Evolutionary conservation across 2,329 filamentous ascomycete species (phyloP), one percentile per base, ranked within the genome.

Genomic region (Alternaria hordeiaustralica): DNA sequence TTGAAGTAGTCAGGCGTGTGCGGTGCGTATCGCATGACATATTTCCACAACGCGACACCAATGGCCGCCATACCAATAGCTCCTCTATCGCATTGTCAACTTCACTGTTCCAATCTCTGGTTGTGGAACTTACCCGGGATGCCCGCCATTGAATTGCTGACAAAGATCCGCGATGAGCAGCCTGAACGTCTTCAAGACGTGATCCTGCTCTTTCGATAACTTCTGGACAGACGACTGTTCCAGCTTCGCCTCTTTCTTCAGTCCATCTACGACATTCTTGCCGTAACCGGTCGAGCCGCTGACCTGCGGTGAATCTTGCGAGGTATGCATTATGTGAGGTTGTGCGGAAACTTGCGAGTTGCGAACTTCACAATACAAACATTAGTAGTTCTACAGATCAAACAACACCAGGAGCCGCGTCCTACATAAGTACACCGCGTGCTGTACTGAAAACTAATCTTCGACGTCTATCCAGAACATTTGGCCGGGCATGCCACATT

Each of bases 61-160:
- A 90, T 89, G 5, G 86, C 87, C 21, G 87, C 87, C 81, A 89
- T 89, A 41, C 87, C 86, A 74, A 89, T 88, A 18, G 60, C 60
- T n/a, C 60, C 60, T 49, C 60, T 62, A 15, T 15, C 10, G 1
- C 7, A 13, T 23, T 4, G 13, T 62, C 12, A 62, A 49, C 3
- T 30, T 3, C n/a, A 3, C 6, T 13, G 4, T 0, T 10, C 3
- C 26, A 9, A 43, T 10, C 1, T 4, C 6, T 26, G 6, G 5
- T 12, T 6, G 10, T 4, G 43, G 12, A 2, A 85, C 86, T 21
- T 65, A 67, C 20, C 69, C 89, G 18, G 89, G 89, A 72, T 92
- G 90, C 0, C 90, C 90, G 36, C 89, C 89, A 65, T 87, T 87
- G 78, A 90, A 92, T 67, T 92, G 89, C 74, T 92, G 85, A 71